phyloP scores from a whole-genome alignment of 2,329 filamentous ascomycete species.

The Aureobasidium sp. region DNA sequence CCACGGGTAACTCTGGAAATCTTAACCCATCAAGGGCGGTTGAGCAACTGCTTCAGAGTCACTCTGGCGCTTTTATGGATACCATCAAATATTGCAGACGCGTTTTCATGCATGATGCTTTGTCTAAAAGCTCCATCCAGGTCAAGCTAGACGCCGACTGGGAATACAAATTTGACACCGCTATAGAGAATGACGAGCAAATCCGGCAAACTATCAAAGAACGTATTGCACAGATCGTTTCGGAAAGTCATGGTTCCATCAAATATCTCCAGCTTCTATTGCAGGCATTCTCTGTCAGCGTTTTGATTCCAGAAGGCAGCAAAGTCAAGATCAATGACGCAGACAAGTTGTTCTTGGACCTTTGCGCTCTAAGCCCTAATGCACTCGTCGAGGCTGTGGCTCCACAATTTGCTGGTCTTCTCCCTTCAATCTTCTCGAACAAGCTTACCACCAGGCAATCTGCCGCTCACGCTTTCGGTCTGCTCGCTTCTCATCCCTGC shows the following conservation, averaged over 20 bases:
- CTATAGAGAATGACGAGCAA: slow-evolving; percentile 62
- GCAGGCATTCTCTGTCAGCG: slow-evolving; percentile 16
- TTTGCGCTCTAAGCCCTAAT: slow-evolving; percentile 50
- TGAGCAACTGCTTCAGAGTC: slow-evolving; percentile 4
- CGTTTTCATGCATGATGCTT: slow-evolving; percentile 53
- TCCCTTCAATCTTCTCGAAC: slow-evolving; percentile 61
- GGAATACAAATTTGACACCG: slow-evolving; percentile 70
- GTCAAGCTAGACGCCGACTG: slow-evolving; percentile 68
- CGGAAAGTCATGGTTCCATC: slow-evolving; percentile 26
- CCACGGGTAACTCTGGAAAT: neutral
- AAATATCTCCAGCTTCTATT: slow-evolving; percentile 16
- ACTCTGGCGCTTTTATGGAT: slow-evolving; percentile 54
- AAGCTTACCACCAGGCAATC: slow-evolving; percentile 59
- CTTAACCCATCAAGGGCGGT: neutral
- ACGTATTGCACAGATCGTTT: slow-evolving; percentile 40
- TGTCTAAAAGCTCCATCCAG: slow-evolving; percentile 36
- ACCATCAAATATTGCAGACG: slow-evolving; percentile 63
- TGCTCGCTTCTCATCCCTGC: slow-evolving; percentile 59
- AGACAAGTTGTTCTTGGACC: slow-evolving; percentile 43
- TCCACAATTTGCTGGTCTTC: slow-evolving; percentile 45
- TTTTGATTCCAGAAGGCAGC: neutral
- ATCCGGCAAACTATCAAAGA: slow-evolving; percentile 53
- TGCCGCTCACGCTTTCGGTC: slow-evolving; percentile 65
- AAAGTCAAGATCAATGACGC: slow-evolving; percentile 16
- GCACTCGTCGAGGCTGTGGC: slow-evolving; percentile 46